A percentile compares a stretch with the other conserved stretches of the same genome.
These are phyloP conservation scores for Fusarium palustre DNA, from an alignment of 2,329 filamentous ascomycete species.

Conservation along the genomic window DNA sequence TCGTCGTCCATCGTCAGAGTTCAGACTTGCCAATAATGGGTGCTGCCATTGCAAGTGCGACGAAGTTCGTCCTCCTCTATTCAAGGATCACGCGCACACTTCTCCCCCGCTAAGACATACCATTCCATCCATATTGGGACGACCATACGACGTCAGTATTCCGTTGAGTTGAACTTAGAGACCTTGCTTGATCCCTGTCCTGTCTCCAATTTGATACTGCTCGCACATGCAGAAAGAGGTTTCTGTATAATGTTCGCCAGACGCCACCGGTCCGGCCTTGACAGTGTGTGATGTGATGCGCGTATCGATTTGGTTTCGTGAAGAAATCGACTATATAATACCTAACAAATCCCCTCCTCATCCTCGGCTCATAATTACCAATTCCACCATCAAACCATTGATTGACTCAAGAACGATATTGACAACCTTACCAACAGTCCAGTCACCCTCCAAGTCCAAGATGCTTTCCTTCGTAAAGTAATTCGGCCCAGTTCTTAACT, in stretches of 20 bases:
- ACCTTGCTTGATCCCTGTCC: constrained; percentile 17
- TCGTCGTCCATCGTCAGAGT: constrained; percentile 13
- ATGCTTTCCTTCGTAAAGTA: constrained; percentile 44
- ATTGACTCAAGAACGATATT: constrained; percentile 2
- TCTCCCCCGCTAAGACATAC: constrained; percentile 23
- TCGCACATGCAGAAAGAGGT: constrained; percentile 24
- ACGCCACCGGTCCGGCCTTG: constrained; percentile 32
- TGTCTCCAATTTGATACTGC: constrained; percentile 24
- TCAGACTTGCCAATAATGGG: neutral
- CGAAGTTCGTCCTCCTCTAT: constrained; percentile 29
- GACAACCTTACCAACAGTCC: neutral
- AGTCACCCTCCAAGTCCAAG: neutral
- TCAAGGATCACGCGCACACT: constrained; percentile 26
- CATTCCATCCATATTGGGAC: constrained; percentile 16
- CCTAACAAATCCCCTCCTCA: constrained; percentile 1
- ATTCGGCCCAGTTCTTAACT: neutral
- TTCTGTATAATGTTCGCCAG: constrained; percentile 21
- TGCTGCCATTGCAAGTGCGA: neutral
- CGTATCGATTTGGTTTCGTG: constrained; percentile 4
- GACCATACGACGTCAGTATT: constrained; percentile 34
- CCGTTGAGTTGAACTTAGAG: constrained; percentile 12
- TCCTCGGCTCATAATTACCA: neutral
- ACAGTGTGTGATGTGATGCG: constrained; percentile 12
- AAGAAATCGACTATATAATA: constrained; percentile 27
- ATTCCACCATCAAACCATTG: constrained; percentile 8